A percentile compares a stretch with the other conserved stretches of the same genome.
Conservation (phyloP, 2,329 filamentous ascomycete genomes). For the Aquanectria penicillioides region DNA sequence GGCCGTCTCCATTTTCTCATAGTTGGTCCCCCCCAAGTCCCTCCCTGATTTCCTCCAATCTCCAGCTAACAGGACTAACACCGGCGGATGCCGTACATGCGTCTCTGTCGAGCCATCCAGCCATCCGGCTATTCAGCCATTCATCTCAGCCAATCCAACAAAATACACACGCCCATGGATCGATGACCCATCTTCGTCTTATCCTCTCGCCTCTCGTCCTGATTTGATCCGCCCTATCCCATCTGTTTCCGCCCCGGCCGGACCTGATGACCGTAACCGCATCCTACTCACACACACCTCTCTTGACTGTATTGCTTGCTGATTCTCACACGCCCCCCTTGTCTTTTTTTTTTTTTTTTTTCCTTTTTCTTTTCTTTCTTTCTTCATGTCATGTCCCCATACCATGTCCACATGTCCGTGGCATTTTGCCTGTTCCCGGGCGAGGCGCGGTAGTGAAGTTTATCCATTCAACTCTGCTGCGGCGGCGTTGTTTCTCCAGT, state of each 20-base stretch:
- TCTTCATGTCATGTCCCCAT: constrained; percentile 10
- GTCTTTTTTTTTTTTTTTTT: constrained; percentile 1
- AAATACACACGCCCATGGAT: constrained; percentile 11
- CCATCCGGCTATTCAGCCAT: constrained; percentile 11
- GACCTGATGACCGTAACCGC: constrained; percentile 28
- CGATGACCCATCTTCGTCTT: constrained; percentile 13
- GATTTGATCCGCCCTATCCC: constrained; percentile 23
- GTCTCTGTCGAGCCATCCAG: constrained; percentile 6
- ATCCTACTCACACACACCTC: constrained; percentile 28
- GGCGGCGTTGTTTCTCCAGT: constrained; percentile 13
- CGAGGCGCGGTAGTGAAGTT: constrained; percentile 37
- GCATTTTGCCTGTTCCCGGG: constrained; percentile 38
- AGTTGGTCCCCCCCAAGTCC: background rate
- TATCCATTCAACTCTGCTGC: constrained; percentile 20
- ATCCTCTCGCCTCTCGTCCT: background rate
- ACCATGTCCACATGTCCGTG: constrained; percentile 19
- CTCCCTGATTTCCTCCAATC: constrained; percentile 3
- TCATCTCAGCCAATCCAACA: constrained; percentile 2
- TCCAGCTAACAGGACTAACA: background rate
- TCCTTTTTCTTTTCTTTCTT: background rate
- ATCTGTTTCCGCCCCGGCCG: constrained; percentile 31
- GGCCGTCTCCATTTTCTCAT: constrained; percentile 14
- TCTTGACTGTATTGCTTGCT: constrained; percentile 13
- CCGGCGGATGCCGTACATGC: constrained; percentile 13
- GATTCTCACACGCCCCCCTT: constrained; percentile 21